These are phyloP conservation scores for Verruconis gallopava DNA, from an alignment of 2,329 filamentous ascomycete species.

Conservation along the genomic window DNA sequence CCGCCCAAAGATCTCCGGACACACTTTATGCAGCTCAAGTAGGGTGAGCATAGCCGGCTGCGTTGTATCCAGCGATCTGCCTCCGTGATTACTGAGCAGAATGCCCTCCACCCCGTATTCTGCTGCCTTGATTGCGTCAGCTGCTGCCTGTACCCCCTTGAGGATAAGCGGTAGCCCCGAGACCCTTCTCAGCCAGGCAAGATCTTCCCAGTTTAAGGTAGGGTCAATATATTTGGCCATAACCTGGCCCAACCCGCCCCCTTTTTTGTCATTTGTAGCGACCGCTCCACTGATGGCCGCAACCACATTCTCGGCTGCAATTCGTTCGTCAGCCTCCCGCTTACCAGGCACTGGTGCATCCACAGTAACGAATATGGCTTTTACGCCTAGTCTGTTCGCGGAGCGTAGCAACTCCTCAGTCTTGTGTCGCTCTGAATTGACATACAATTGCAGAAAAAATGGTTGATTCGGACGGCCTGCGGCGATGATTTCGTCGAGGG, in stretches of 20 bases:
- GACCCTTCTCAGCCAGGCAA: conserved; percentile 49
- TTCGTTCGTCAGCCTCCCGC: conserved; percentile 34
- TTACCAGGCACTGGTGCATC: conserved; percentile 47
- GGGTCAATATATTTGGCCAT: not conserved
- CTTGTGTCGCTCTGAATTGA: conserved; percentile 41
- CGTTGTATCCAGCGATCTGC: conserved; percentile 38
- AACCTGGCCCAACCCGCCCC: not conserved
- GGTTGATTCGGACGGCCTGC: conserved; percentile 14
- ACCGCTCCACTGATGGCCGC: not conserved
- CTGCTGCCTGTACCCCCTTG: conserved; percentile 57
- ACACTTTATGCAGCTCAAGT: conserved; percentile 25
- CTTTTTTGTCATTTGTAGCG: not conserved
- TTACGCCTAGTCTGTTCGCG: conserved; percentile 32
- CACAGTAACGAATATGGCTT: conserved; percentile 45
- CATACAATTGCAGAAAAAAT: conserved; percentile 49
- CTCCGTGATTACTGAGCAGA: conserved; percentile 59
- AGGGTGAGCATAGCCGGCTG: conserved; percentile 21
- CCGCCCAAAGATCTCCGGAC: conserved; percentile 22
- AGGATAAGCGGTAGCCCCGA: conserved; percentile 47
- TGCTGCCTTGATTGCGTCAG: conserved; percentile 48
- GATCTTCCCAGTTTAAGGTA: conserved; percentile 45
- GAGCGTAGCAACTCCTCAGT: conserved; percentile 37
- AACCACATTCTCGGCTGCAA: conserved; percentile 35
- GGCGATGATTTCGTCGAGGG: conserved; percentile 16
- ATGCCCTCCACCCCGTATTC: conserved; percentile 53